Evolutionary conservation across 1,139 yeast genomes (phyloP), one percentile per base, ranked within the genome.

Genomic region (Geotrichum europaeum): DNA sequence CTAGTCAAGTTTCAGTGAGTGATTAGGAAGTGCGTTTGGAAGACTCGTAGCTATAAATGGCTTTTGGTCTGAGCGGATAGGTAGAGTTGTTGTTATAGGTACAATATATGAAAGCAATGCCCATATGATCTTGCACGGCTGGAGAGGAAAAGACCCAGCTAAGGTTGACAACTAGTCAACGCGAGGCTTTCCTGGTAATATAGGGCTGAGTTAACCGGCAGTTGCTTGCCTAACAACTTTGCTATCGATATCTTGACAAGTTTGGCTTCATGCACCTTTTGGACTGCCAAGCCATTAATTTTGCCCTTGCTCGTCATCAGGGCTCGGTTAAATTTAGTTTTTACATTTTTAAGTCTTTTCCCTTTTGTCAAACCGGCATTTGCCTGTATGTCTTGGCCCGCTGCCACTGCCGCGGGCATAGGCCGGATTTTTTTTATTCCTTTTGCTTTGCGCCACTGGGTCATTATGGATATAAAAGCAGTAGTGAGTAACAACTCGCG

Each of bases 401-500:
- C 51, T 15, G 28, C 51, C 28, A 15, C 24, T 15, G 15, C 25
- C 13, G 32, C 6, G 15, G 12, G 12, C 36, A 32, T 32, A 15
- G 24, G 18, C 15, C 15, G 12, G 6, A 10, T 12, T 13, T 32
- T 32, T 32, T 34, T 34, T 15, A 45, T 43, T 45, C 56, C 54
- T 34, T 53, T 56, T 2, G 57, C 30, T 30, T 45, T 57, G 24
- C 51, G 45, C 66, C 67, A 65, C 32, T 59, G 65, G 13, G 63
- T 63, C 65, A 65, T 56, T 36, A 65, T 63, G n/a, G 66, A 62
- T n/a, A 63, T 62, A 45, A 63, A 61, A n/a, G 63, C 64, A 30
- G 66, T 63, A 1, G 66, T 55, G 30, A 65, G 55, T 15, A 65
- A 56, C 10, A 65, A 55, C 32, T 64, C 67, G 4, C 60, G 62